A percentile compares a stretch with the other conserved stretches of the same genome.
phyloP scores from a whole-genome alignment of 2,329 filamentous ascomycete genomes.

The Didymella lethalis region DNA sequence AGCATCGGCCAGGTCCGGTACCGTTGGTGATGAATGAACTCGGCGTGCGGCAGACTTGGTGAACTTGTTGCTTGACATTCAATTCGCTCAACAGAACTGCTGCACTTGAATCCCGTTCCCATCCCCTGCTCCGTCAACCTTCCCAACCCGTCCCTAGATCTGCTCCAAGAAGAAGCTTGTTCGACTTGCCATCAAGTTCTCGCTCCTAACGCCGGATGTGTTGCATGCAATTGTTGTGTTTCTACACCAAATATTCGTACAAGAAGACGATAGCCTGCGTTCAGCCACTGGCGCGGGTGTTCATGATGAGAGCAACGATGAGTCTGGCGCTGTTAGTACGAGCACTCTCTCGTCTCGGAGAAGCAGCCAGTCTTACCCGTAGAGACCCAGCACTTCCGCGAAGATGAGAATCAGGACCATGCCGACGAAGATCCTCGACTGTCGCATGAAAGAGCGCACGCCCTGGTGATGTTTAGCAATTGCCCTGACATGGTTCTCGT shows the following conservation, averaged over 20 bases:
- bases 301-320: slow-evolving; percentile 91
- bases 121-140: not conserved
- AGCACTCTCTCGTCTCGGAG: not conserved
- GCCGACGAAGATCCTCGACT: slow-evolving; percentile 94
- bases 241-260: slow-evolving; percentile 44
- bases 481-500: not conserved
- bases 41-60: slow-evolving; percentile 3
- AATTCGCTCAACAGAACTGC: not conserved
- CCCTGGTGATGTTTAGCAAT: slow-evolving; percentile 58
- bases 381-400: slow-evolving; percentile 94
- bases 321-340: slow-evolving; percentile 63
- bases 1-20: not conserved
- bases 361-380: slow-evolving; percentile 72
- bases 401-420: slow-evolving; percentile 99
- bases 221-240: slow-evolving; percentile 22
- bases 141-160: not conserved
- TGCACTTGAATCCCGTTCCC: not conserved
- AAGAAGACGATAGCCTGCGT: slow-evolving; percentile 18
- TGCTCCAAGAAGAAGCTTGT: not conserved
- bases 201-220: slow-evolving; percentile 20
- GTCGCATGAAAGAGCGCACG: slow-evolving; percentile 93
- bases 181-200: slow-evolving; percentile 1
- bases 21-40: slow-evolving; percentile 1
- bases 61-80: not conserved
- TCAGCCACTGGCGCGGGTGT: slow-evolving; percentile 78